Conservation (phyloP, 2,329 filamentous ascomycete genomes). For the Exserohilum rostratum region DNA sequence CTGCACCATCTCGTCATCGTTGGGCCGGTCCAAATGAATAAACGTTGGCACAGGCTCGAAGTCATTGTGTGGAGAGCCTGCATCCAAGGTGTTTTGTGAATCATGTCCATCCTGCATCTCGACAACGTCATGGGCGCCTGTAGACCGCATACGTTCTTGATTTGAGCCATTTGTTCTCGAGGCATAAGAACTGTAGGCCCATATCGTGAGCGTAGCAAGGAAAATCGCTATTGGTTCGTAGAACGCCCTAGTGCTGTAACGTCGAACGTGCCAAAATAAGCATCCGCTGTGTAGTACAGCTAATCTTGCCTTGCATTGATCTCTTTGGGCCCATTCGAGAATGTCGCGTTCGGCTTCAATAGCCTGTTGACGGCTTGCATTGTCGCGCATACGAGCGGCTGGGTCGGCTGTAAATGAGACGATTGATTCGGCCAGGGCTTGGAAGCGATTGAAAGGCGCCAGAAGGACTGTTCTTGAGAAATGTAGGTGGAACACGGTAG, state of each 20-base stretch:
- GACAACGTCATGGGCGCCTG: slow-evolving; percentile 19
- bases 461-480: slow-evolving; percentile 60
- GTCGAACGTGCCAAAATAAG: slow-evolving; percentile 59
- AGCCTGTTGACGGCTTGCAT: neutral
- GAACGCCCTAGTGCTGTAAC: slow-evolving; percentile 57
- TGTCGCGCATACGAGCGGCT: neutral
- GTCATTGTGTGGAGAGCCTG: neutral
- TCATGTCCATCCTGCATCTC: neutral
- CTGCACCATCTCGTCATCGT: slow-evolving; percentile 65
- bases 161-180: slow-evolving; percentile 1
- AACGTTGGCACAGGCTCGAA: slow-evolving; percentile 47
- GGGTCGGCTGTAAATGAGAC: slow-evolving; percentile 1
- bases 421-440: slow-evolving; percentile 47
- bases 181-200: slow-evolving; percentile 51
- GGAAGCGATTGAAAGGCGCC: slow-evolving; percentile 55
- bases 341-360: slow-evolving; percentile 46
- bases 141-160: neutral
- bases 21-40: slow-evolving; percentile 61
- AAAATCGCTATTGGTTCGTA: slow-evolving; percentile 55
- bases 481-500: slow-evolving; percentile 62
- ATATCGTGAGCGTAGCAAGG: slow-evolving; percentile 55
- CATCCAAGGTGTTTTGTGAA: neutral
- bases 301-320: slow-evolving; percentile 61
- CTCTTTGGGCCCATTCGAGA: slow-evolving; percentile 57
- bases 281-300: slow-evolving; percentile 61